phyloP scores from a whole-genome alignment of 2,329 filamentous ascomycete genomes.

The Trichothecium roseum region DNA sequence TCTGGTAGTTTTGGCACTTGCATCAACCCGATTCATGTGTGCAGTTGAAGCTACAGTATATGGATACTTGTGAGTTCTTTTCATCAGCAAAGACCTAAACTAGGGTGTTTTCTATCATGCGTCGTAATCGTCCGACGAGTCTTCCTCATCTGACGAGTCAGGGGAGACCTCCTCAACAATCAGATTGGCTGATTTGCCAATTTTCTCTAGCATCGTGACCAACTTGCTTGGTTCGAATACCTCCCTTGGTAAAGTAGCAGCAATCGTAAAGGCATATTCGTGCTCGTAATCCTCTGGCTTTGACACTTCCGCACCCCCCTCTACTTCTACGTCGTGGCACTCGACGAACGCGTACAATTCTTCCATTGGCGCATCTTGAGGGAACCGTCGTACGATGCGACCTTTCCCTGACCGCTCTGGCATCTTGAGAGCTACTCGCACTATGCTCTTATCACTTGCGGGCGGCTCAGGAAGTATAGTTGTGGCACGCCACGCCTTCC shows the following conservation, averaged over 20 bases:
- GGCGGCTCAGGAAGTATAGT: conserved; percentile 59
- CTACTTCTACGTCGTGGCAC: conserved; percentile 46
- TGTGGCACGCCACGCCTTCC: conserved; percentile 70
- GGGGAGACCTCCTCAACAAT: conserved; percentile 60
- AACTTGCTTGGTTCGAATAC: conserved; percentile 63
- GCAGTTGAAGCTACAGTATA: too few species aligned
- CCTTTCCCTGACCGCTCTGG: conserved; percentile 51
- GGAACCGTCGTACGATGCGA: conserved; percentile 68
- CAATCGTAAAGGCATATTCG: conserved; percentile 74
- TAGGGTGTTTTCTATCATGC: background rate
- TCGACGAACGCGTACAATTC: conserved; percentile 96
- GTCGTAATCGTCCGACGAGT: conserved; percentile 13
- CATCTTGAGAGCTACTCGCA: conserved; percentile 61
- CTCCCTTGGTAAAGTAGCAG: conserved; percentile 73
- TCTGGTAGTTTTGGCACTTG: too few species aligned
- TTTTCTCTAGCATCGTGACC: conserved; percentile 57
- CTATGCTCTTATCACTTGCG: conserved; percentile 50
- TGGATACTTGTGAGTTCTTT: too few species aligned
- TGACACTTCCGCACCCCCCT: conserved; percentile 21
- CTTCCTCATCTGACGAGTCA: conserved; percentile 24
- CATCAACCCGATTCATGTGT: too few species aligned
- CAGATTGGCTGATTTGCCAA: conserved; percentile 77
- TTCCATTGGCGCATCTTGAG: conserved; percentile 60
- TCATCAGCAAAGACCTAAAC: too few species aligned
- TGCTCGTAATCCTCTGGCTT: conserved; percentile 65